Base-by-base conservation (phyloP, 140 eudicot genomes). In the Ambrosia hybrid region DNA sequence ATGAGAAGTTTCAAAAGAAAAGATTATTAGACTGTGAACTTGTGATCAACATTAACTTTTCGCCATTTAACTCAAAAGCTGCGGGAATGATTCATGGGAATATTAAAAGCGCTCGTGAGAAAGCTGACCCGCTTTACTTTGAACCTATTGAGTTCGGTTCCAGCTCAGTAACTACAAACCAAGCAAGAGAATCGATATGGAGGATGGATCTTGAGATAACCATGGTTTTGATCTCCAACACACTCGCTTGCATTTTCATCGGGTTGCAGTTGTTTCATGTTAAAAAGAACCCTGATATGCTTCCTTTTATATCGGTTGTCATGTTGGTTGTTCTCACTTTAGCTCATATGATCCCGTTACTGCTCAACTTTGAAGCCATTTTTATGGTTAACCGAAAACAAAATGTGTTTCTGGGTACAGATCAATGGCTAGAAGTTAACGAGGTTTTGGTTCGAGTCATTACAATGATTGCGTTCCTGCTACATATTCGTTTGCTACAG, bases 351-450 rank as follows among this genome's bases (percentile, higher is more conserved):
- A 79, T 90, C 45, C 96, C 96, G 0, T 77, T 93, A 15, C 56
- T 93, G 71, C 79, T 93, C 76, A 93, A 93, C 67, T 90, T 93
- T 75, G 97, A 93, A 70, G 98, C 98, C 30, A 64, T 93, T 51
- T 89, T 89, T 79, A 71, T 83, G 65, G 57, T 68, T 0, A 82
- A 73, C 74, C 86, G 81, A 36, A 84, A 76, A 16, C 83, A 73
- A 62, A 85, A 83, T n/a, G 82, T 88, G 36, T 81, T 84, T 77
- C 78, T 89, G 12, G 90, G 91, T 13, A 83, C 73, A 5, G 99
- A 81, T 76, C 96, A 89, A 68, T 94, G 99, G 99, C 86, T 94
- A 16, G 97, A 90, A 79, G 87, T 88, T 21, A 88, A 94, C 58
- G 99, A 94, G 72, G 92, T 94, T 15, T 52, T 94, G 67, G 97